Percentiles rank a stretch among this genome's conserved stretches.
phyloP scores from a whole-genome alignment of 345 rosid species.

The Ailanthus altissimus region DNA sequence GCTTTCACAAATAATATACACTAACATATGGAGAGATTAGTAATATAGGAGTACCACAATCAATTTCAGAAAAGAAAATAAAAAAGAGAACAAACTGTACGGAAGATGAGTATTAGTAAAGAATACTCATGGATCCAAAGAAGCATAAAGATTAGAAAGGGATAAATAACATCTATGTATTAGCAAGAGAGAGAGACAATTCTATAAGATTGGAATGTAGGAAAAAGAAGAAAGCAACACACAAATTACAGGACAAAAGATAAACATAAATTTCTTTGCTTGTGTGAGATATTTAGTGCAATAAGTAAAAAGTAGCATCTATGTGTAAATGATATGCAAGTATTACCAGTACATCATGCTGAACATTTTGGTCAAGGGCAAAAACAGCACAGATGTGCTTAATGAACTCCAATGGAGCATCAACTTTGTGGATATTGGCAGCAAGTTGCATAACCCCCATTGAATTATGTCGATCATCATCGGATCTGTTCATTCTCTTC shows the following conservation, averaged over 20 bases:
- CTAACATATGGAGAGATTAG: not conserved
- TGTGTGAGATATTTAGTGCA: not conserved
- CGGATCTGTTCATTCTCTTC: conserved; percentile 49
- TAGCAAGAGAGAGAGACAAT: not conserved
- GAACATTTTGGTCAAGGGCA: conserved; percentile 79
- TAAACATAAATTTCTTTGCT: conserved; percentile 6
- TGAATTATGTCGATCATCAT: conserved; percentile 28
- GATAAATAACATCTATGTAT: not conserved
- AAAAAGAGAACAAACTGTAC: not conserved
- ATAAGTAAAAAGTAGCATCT: not conserved
- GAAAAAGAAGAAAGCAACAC: not conserved
- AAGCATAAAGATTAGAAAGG: not conserved
- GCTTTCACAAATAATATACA: not conserved
- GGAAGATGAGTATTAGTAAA: no score
- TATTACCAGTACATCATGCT: conserved; percentile 83
- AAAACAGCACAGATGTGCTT: conserved; percentile 79
- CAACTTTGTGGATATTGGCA: conserved; percentile 39
- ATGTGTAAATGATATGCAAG: not conserved
- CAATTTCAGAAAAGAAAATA: not conserved
- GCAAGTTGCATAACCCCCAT: conserved; percentile 28
- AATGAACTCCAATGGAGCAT: conserved; percentile 78
- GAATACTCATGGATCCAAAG: not conserved
- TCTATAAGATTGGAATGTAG: no score
- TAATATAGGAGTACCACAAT: not conserved
- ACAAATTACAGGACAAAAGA: not conserved